These are phyloP conservation scores for Hypoxylon sp. DNA, from an alignment of 2,329 filamentous ascomycete genomes.

Conservation along the genomic window DNA sequence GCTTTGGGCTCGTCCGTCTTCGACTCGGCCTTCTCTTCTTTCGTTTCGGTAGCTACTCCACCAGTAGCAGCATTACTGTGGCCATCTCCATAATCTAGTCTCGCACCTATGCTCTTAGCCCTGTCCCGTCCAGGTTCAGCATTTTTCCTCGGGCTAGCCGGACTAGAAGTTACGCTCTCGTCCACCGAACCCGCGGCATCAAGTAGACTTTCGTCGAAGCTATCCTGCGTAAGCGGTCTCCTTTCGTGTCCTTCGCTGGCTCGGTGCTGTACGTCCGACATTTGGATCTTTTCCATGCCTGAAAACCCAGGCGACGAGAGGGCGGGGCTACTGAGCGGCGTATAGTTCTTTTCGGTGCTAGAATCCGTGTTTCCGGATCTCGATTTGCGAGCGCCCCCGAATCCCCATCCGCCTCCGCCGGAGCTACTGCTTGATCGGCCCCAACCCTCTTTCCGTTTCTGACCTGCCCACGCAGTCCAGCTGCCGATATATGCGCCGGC, in stretches of 20 bases:
- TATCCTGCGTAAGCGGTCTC: constrained; percentile 55
- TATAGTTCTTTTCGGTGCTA: constrained; percentile 51
- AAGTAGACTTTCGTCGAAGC: constrained; percentile 61
- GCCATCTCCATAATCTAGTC: constrained; percentile 7
- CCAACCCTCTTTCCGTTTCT: constrained; percentile 74
- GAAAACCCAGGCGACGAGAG: constrained; percentile 55
- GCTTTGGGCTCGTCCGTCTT: constrained; percentile 6
- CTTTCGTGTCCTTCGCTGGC: constrained; percentile 45
- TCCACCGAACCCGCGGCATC: constrained; percentile 53
- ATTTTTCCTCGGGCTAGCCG: constrained; percentile 44
- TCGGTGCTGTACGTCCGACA: constrained; percentile 40
- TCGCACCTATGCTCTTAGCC: constrained; percentile 3
- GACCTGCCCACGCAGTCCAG: constrained; percentile 78
- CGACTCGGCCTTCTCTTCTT: constrained; percentile 4
- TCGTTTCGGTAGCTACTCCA: not conserved
- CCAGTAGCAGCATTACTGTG: not conserved
- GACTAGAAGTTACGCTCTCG: constrained; percentile 46
- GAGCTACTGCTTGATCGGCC: constrained; percentile 54
- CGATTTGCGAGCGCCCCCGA: constrained; percentile 50
- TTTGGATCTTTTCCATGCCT: constrained; percentile 52
- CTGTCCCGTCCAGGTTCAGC: constrained; percentile 24
- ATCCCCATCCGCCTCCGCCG: constrained; percentile 52
- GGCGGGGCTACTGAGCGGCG: constrained; percentile 52
- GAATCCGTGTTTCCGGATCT: constrained; percentile 51
- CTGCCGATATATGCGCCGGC: constrained; percentile 75